Conservation (phyloP, 208 protist species). For the Acanthamoeba royreba region DNA sequence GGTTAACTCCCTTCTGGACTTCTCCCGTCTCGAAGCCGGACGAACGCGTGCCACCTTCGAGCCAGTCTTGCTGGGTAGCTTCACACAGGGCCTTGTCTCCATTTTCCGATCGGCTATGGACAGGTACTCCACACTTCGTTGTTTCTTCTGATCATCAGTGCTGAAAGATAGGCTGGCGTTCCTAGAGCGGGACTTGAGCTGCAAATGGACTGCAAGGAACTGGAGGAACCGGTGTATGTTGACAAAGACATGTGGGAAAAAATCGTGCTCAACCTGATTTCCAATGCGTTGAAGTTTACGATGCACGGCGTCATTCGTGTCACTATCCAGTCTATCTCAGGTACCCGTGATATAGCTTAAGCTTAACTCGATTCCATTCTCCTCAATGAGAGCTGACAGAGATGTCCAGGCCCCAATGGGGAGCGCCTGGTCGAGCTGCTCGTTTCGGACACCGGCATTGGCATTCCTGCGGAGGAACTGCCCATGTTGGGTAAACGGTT, state of each 20-base stretch:
- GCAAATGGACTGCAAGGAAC: background rate
- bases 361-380: too few species aligned
- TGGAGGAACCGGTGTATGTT: background rate
- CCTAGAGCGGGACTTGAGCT: background rate
- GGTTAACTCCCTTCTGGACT: slow-evolving; percentile 49
- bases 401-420: too few species aligned
- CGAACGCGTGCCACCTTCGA: background rate
- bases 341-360: too few species aligned
- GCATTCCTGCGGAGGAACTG: background rate
- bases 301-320: background rate
- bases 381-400: too few species aligned
- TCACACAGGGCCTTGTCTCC: background rate
- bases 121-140: too few species aligned
- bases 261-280: slow-evolving; percentile 54
- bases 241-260: slow-evolving; percentile 53
- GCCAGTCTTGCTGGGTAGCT: background rate
- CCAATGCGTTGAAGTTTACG: slow-evolving; percentile 70
- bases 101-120: background rate
- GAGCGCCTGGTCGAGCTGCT: background rate
- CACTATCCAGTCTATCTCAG: background rate
- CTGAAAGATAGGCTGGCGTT: too few species aligned
- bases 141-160: too few species aligned
- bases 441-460: background rate
- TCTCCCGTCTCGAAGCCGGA: slow-evolving; percentile 47
- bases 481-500: slow-evolving; percentile 58